Conservation (phyloP, 108 stramenopile genomes). For the Nannochloropsis oceanica region DNA sequence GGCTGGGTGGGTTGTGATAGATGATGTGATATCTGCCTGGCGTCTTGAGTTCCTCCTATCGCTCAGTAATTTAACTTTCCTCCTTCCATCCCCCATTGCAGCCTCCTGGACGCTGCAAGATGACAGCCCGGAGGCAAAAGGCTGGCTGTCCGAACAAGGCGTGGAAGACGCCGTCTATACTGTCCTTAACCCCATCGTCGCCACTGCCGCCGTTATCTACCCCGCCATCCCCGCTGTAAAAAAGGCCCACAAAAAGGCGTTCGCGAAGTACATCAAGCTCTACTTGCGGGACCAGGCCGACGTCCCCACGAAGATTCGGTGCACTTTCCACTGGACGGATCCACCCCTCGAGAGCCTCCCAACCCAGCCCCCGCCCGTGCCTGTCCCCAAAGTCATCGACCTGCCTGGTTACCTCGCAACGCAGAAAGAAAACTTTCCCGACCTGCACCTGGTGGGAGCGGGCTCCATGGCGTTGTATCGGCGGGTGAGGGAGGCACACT, state of each 20-base stretch:
- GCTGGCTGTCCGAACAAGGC: neutral
- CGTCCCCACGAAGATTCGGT: neutral
- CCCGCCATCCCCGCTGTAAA: neutral
- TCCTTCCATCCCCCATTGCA: too few species aligned
- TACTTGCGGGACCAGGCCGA: neutral
- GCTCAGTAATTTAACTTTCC: too few species aligned
- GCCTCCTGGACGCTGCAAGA: neutral
- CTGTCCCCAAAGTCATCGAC: neutral
- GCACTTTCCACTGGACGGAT: neutral
- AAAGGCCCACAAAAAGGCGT: neutral
- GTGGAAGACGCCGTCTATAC: neutral
- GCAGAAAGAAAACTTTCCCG: neutral
- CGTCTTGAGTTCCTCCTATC: too few species aligned
- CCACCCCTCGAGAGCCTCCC: neutral
- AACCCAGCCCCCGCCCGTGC: neutral
- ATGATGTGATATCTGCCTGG: too few species aligned
- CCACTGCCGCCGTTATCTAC: neutral
- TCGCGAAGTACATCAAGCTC: neutral
- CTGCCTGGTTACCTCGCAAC: neutral
- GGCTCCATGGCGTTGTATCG: neutral
- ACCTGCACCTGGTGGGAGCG: neutral
- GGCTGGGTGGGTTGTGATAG: neutral
- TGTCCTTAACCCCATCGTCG: neutral
- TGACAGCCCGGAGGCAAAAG: neutral
- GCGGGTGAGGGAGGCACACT: neutral